These are phyloP conservation scores for Calonectria pseudoturangicola DNA, from an alignment of 2,329 filamentous ascomycete species.

Conservation along the genomic window DNA sequence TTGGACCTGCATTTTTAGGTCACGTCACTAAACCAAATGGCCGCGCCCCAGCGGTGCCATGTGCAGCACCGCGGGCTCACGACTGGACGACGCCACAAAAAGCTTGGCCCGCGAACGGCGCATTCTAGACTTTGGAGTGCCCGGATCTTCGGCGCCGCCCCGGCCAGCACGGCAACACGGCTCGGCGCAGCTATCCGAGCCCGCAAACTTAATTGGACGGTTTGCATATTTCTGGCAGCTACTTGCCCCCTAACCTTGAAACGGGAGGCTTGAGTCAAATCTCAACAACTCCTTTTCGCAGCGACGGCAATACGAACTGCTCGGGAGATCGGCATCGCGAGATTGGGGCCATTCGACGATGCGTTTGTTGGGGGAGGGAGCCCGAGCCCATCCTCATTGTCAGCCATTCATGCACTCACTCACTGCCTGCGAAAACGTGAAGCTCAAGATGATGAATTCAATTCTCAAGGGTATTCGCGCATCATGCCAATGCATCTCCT, in stretches of 20 bases:
- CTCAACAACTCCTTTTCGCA: constrained; percentile 3
- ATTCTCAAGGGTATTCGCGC: constrained; percentile 11
- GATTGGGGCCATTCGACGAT: neutral
- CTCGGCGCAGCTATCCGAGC: constrained; percentile 23
- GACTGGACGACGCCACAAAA: constrained; percentile 11
- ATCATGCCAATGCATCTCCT: constrained; percentile 5
- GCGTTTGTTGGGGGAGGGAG: constrained; percentile 14
- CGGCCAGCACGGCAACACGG: constrained; percentile 14
- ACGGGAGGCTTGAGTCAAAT: constrained; percentile 15
- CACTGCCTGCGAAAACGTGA: neutral
- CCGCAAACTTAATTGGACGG: constrained; percentile 9
- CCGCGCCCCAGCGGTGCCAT: neutral
- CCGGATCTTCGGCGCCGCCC: constrained; percentile 15
- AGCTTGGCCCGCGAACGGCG: neutral
- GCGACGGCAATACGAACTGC: neutral
- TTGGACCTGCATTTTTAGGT: neutral
- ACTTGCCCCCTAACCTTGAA: neutral
- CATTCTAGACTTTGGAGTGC: constrained; percentile 11
- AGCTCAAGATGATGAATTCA: neutral
- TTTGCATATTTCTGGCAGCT: constrained; percentile 1
- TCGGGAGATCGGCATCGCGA: constrained; percentile 14
- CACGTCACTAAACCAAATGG: neutral
- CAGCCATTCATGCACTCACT: neutral
- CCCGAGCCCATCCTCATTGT: neutral
- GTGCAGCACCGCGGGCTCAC: neutral